A percentile compares a stretch with the other conserved stretches of the same genome.
phyloP scores from a whole-genome alignment of 2,329 filamentous ascomycete genomes.

The Alternaria triticina region DNA sequence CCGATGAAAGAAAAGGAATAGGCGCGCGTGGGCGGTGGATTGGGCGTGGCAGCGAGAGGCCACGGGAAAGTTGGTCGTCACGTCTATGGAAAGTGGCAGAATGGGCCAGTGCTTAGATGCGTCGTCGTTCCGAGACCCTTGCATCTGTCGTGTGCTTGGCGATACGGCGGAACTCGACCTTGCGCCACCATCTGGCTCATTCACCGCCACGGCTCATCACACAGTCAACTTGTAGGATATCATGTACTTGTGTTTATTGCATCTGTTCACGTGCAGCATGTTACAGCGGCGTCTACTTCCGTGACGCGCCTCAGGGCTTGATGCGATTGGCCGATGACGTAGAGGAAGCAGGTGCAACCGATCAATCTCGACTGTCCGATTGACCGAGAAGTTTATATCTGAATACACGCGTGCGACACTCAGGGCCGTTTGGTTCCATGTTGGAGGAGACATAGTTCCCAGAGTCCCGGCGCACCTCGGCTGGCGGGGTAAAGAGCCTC shows the following conservation, averaged over 20 bases:
- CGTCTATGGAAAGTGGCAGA: conserved; percentile 32
- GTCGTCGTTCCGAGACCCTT: conserved; percentile 16
- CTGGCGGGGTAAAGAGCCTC: conserved; percentile 12
- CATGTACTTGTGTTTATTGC: no score
- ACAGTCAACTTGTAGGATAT: not conserved
- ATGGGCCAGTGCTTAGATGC: conserved; percentile 20
- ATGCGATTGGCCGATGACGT: not conserved
- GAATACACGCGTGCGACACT: no score
- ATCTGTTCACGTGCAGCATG: not conserved
- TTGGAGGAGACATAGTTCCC: not conserved
- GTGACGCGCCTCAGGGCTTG: not conserved
- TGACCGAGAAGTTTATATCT: not conserved
- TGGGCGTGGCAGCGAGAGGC: conserved; percentile 26
- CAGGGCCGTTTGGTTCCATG: not conserved
- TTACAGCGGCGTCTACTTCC: no score
- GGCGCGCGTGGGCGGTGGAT: conserved; percentile 22
- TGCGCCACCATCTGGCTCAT: not conserved
- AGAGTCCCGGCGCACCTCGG: conserved; percentile 4
- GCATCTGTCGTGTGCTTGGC: conserved; percentile 12
- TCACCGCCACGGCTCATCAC: not conserved
- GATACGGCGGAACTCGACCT: conserved; percentile 9
- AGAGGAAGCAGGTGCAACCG: not conserved
- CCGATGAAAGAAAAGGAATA: conserved; percentile 27
- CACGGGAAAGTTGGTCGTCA: conserved; percentile 13
- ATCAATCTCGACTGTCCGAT: no score